Evolutionary conservation across 805 yeast genomes (phyloP).

Genomic region (Starmerella ratchasimensis): DNA sequence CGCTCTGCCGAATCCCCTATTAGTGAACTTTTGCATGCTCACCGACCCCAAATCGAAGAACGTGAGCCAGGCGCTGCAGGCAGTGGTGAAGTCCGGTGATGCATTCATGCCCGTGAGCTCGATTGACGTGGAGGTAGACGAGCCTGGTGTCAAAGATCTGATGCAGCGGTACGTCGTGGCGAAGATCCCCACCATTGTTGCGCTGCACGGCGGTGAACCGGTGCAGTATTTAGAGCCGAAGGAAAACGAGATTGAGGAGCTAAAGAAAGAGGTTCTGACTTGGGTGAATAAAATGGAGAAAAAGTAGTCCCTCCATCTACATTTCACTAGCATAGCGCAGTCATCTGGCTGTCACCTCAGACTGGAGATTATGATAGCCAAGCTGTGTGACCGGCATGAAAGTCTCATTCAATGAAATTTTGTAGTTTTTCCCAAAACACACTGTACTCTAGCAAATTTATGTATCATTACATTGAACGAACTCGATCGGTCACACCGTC

Average conservation of each 20-base stretch:
- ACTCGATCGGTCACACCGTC: too few species aligned
- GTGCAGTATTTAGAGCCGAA: constrained; percentile 27
- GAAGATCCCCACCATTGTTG: constrained; percentile 52
- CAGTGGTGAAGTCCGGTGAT: constrained; percentile 33
- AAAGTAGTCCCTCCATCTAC: background rate
- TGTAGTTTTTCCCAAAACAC: too few species aligned
- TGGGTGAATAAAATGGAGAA: constrained; percentile 27
- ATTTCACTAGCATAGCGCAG: background rate
- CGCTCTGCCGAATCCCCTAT: constrained; percentile 42
- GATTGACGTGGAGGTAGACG: constrained; percentile 63
- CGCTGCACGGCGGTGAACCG: constrained; percentile 52
- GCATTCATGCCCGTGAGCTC: constrained; percentile 41
- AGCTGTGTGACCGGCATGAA: too few species aligned
- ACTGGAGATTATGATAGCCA: too few species aligned
- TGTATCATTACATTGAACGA: too few species aligned
- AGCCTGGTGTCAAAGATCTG: constrained; percentile 46
- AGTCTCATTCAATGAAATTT: too few species aligned
- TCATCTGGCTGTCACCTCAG: too few species aligned
- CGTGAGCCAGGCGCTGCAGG: constrained; percentile 48
- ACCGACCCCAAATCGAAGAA: constrained; percentile 51
- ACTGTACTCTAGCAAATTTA: too few species aligned
- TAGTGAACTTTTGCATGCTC: constrained; percentile 56
- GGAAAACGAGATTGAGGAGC: constrained; percentile 20
- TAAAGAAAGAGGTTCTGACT: constrained; percentile 24
- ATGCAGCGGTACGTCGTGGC: constrained; percentile 42